Conservation (phyloP, 345 rosid species). For the Citrus sp. region DNA sequence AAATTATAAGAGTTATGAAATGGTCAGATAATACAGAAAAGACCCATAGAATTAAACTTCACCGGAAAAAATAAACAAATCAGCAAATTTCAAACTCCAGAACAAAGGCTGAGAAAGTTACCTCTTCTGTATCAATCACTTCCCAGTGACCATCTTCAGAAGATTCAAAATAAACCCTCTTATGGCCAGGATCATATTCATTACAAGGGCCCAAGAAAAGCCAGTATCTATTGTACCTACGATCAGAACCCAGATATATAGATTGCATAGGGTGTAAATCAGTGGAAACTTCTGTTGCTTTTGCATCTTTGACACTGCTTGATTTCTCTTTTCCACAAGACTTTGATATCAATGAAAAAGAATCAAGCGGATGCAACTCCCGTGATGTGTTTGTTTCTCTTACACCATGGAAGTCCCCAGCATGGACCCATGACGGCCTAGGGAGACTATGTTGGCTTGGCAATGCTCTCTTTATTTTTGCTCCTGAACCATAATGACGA, state of each 20-base stretch:
- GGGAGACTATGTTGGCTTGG: conserved; percentile 38
- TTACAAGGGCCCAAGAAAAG: conserved; percentile 96
- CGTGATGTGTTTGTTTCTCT: conserved; percentile 36
- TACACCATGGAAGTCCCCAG: conserved; percentile 32
- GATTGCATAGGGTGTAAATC: conserved; percentile 80
- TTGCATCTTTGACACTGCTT: conserved; percentile 27
- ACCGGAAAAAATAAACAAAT: background rate
- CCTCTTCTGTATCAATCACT: conserved; percentile 85
- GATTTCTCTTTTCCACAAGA: conserved; percentile 25
- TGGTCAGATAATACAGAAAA: background rate
- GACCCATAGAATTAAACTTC: background rate
- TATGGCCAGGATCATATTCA: conserved; percentile 84
- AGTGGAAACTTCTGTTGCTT: conserved; percentile 31
- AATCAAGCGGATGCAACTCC: conserved; percentile 66
- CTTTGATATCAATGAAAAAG: conserved; percentile 43
- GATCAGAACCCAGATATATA: conserved; percentile 89
- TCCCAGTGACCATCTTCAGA: conserved; percentile 99
- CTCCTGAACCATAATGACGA: conserved; percentile 73
- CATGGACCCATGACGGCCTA: conserved; percentile 69
- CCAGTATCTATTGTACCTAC: conserved; percentile 96
- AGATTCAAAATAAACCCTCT: conserved; percentile 91
- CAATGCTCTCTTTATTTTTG: conserved; percentile 74
- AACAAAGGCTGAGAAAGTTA: conserved; percentile 22
- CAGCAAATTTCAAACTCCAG: background rate
- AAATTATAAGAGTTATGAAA: background rate